A percentile compares a stretch with the other conserved stretches of the same genome.
Evolutionary conservation across 768 basidiomycete genomes (phyloP).

Genomic region (Lentinula lateritia): DNA sequence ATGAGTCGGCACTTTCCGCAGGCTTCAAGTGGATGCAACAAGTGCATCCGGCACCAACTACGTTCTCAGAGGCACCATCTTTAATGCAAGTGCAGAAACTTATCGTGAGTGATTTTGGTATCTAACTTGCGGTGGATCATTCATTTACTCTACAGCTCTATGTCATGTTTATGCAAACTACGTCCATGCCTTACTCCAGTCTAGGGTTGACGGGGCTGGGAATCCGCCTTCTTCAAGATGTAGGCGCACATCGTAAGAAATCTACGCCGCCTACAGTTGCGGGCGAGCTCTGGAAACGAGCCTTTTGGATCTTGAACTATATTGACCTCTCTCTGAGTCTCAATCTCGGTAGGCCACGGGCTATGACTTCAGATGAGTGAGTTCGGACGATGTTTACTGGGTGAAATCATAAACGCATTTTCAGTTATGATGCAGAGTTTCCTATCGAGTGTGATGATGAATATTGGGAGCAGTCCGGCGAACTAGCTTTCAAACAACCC

Average conservation of each 20-base stretch:
- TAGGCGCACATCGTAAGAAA: conserved; percentile 26
- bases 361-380: conserved; percentile 45
- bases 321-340: conserved; percentile 19
- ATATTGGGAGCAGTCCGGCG: conserved; percentile 34
- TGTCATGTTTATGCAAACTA: conserved; percentile 26
- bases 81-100: conserved; percentile 34
- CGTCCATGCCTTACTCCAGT: conserved; percentile 17
- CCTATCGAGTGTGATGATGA: conserved; percentile 55
- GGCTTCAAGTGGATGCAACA: conserved; percentile 37
- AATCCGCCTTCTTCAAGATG: conserved; percentile 37
- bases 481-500: conserved; percentile 41
- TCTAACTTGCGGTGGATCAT: conserved; percentile 10
- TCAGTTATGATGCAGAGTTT: conserved; percentile 39
- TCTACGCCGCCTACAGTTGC: conserved; percentile 22
- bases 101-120: conserved; percentile 18
- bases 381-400: conserved; percentile 12
- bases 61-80: conserved; percentile 23
- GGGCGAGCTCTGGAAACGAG: conserved; percentile 47
- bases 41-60: conserved; percentile 29
- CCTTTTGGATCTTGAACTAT: conserved; percentile 26
- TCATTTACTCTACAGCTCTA: conserved; percentile 20
- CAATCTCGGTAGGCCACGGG: conserved; percentile 41
- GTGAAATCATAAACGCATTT: conserved; percentile 2
- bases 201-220: conserved; percentile 34
- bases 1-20: conserved; percentile 27